phyloP scores from a whole-genome alignment of 225 moss, liverwort and hornwort genomes.

The Marchantia polymorpha region DNA sequence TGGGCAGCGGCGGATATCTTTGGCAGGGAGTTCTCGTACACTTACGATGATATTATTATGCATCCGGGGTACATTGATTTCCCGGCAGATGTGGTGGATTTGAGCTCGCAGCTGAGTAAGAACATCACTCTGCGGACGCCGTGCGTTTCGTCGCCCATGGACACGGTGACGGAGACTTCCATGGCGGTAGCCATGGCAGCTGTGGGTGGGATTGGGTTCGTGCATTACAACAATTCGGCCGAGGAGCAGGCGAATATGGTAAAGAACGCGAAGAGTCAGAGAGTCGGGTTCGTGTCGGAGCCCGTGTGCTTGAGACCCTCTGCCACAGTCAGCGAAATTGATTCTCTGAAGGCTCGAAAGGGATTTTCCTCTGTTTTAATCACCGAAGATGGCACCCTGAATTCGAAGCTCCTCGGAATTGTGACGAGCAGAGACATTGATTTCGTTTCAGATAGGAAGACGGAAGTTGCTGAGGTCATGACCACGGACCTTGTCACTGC shows the following conservation, averaged over 20 bases:
- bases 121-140: constrained; percentile 62
- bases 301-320: constrained; percentile 53
- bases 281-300: constrained; percentile 56
- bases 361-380: constrained; percentile 76
- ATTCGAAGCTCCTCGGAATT: constrained; percentile 62
- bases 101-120: constrained; percentile 50
- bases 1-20: constrained; percentile 32
- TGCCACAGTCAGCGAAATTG: constrained; percentile 42
- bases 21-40: constrained; percentile 33
- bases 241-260: constrained; percentile 60
- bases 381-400: constrained; percentile 55
- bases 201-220: constrained; percentile 64
- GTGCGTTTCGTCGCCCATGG: constrained; percentile 78
- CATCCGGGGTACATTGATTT: constrained; percentile 60
- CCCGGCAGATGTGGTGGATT: constrained; percentile 51
- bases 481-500: constrained; percentile 56
- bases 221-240: constrained; percentile 63
- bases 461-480: constrained; percentile 60
- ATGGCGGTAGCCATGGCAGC: constrained; percentile 82
- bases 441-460: constrained; percentile 47
- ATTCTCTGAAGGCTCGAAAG: constrained; percentile 42
- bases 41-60: constrained; percentile 68
- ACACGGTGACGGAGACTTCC: constrained; percentile 65
- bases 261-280: constrained; percentile 55
- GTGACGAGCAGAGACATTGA: constrained; percentile 73